Conservation (phyloP, 1,284 basidiomycete species). For the Sutorius eximius region DNA sequence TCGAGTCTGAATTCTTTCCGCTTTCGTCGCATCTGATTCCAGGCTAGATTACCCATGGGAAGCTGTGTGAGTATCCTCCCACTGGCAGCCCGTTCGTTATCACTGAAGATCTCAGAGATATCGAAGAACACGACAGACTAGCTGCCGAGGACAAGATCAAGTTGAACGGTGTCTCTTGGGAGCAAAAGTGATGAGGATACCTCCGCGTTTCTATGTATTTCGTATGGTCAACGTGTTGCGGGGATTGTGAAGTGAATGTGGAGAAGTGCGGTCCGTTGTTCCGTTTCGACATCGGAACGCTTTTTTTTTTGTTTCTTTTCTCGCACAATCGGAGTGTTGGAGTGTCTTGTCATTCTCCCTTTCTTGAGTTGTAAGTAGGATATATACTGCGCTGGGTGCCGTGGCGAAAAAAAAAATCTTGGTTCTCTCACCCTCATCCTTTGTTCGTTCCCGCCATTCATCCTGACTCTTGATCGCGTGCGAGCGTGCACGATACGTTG, state of each 20-base stretch:
- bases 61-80: constrained; percentile 52
- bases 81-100: constrained; percentile 15
- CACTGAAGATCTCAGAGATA: constrained; percentile 50
- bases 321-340: background rate
- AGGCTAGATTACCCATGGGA: constrained; percentile 90
- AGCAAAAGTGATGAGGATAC: constrained; percentile 4
- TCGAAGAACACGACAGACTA: constrained; percentile 73
- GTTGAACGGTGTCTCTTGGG: constrained; percentile 4
- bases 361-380: background rate
- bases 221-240: background rate
- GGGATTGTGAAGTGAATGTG: background rate
- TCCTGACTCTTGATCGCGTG: constrained; percentile 2
- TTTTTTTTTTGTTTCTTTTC: constrained; percentile 6
- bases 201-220: constrained; percentile 1
- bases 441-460: constrained; percentile 4
- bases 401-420: constrained; percentile 10
- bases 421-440: constrained; percentile 5
- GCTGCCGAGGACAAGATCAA: constrained; percentile 43
- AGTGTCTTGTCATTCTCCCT: background rate
- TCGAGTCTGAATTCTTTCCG: constrained; percentile 6
- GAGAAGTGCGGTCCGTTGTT: background rate
- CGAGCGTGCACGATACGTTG: constrained; percentile 3
- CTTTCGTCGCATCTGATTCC: constrained; percentile 11
- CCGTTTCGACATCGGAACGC: constrained; percentile 3
- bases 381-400: background rate